A percentile compares a stretch with the other conserved stretches of the same genome.
These are phyloP conservation scores for Coelastrella sp. DNA, from an alignment of 139 green algal genomes.

Conservation along the genomic window DNA sequence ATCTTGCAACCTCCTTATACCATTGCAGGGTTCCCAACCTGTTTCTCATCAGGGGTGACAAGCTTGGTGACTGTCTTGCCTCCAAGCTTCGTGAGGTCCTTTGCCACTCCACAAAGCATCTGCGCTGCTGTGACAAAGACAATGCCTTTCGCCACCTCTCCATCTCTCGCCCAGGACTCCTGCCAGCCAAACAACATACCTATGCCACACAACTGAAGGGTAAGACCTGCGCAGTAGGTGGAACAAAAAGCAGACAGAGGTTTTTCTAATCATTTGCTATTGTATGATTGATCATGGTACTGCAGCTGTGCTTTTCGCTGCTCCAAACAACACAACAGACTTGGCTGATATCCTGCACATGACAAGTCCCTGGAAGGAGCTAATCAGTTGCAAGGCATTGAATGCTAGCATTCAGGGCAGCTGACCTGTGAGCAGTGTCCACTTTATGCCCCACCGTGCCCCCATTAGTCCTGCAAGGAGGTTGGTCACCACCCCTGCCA, in stretches of 20 bases:
- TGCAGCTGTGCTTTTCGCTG: no score
- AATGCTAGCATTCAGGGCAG: not conserved
- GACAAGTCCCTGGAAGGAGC: no score
- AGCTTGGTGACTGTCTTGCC: slow-evolving; percentile 89
- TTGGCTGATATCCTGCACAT: not conserved
- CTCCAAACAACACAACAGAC: no score
- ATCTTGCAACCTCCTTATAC: not conserved
- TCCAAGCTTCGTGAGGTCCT: slow-evolving; percentile 92
- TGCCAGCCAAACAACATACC: slow-evolving; percentile 85
- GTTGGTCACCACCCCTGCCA: slow-evolving; percentile 86
- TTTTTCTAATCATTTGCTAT: not conserved
- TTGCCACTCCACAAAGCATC: slow-evolving; percentile 85
- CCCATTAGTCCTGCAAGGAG: slow-evolving; percentile 79
- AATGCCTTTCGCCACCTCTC: slow-evolving; percentile 37
- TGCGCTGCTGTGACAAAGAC: slow-evolving; percentile 57
- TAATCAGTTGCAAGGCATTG: not conserved
- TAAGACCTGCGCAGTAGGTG: slow-evolving; percentile 11
- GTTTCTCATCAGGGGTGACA: slow-evolving; percentile 88
- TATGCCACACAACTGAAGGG: slow-evolving; percentile 30
- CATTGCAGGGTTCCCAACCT: slow-evolving; percentile 1
- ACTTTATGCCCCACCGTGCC: slow-evolving; percentile 85
- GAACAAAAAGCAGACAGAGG: not conserved
- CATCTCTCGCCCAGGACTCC: slow-evolving; percentile 53
- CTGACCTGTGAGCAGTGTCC: slow-evolving; percentile 77
- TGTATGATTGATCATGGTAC: no score